Conservation (phyloP, 2,329 filamentous ascomycete genomes). For the Cadophora luteo-olivacea region DNA sequence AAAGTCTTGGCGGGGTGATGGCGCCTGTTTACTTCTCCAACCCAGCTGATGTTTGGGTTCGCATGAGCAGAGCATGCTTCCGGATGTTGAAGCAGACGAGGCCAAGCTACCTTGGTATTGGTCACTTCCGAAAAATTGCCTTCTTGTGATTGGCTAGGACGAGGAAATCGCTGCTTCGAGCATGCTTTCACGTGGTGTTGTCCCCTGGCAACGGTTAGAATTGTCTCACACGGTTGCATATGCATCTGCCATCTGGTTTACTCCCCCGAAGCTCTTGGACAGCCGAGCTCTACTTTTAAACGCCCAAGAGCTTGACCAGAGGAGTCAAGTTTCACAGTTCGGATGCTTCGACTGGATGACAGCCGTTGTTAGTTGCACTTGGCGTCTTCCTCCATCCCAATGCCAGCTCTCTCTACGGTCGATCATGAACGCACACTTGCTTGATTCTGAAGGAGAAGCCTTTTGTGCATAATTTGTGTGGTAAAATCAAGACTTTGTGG, state of each 20-base stretch:
- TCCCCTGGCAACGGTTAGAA: neutral
- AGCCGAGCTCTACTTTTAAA: neutral
- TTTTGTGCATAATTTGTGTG: neutral
- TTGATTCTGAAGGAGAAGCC: neutral
- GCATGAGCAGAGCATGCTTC: neutral
- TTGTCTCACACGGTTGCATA: constrained; percentile 14
- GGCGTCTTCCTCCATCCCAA: neutral
- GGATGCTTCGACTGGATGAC: constrained; percentile 16
- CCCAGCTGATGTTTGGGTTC: neutral
- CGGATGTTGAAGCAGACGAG: neutral
- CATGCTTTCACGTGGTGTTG: neutral
- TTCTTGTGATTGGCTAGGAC: neutral
- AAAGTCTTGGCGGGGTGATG: neutral
- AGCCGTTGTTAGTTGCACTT: constrained; percentile 15
- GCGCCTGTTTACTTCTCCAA: neutral
- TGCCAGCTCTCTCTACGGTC: neutral
- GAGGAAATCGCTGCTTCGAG: neutral
- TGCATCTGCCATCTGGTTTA: neutral
- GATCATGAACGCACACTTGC: neutral
- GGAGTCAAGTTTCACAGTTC: constrained; percentile 10
- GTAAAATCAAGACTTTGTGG: neutral
- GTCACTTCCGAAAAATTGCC: neutral
- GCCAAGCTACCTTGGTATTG: neutral
- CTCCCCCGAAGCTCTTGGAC: neutral
- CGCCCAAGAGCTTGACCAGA: neutral